phyloP scores from a whole-genome alignment of 306 rosid genomes.

The Calophaca sinica region DNA sequence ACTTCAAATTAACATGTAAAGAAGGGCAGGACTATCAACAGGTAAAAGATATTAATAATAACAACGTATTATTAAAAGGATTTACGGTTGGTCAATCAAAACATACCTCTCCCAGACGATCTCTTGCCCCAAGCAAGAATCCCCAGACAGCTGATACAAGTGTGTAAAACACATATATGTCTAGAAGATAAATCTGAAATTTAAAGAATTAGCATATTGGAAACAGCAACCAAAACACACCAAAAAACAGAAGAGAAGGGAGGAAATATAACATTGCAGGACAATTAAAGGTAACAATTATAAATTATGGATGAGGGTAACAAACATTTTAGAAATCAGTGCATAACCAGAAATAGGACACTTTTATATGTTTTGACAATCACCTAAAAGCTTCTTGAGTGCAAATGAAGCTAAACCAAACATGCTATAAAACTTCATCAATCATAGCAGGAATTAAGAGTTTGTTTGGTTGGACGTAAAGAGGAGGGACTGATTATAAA shows the following conservation, averaged over 20 bases:
- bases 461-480: no score
- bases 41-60: background rate
- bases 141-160: constrained; percentile 81
- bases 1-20: constrained; percentile 20
- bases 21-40: background rate
- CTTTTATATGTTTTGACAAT: background rate
- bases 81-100: background rate
- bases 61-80: constrained; percentile 30
- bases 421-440: background rate
- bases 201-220: constrained; percentile 15
- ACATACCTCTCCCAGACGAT: constrained; percentile 90
- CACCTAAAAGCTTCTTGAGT: constrained; percentile 10
- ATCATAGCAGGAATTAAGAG: no score
- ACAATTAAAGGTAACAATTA: background rate
- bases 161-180: constrained; percentile 78
- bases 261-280: background rate
- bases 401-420: constrained; percentile 12
- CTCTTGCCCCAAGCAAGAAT: constrained; percentile 93
- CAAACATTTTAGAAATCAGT: background rate
- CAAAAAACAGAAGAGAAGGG: background rate
- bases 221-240: background rate
- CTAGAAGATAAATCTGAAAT: constrained; percentile 87
- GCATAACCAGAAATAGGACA: constrained; percentile 26
- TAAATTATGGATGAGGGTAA: background rate
- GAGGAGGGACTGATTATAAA: no score